Base-by-base conservation (phyloP, 371 early-diverging fungal species). In the Capniomyces stellatus region DNA sequence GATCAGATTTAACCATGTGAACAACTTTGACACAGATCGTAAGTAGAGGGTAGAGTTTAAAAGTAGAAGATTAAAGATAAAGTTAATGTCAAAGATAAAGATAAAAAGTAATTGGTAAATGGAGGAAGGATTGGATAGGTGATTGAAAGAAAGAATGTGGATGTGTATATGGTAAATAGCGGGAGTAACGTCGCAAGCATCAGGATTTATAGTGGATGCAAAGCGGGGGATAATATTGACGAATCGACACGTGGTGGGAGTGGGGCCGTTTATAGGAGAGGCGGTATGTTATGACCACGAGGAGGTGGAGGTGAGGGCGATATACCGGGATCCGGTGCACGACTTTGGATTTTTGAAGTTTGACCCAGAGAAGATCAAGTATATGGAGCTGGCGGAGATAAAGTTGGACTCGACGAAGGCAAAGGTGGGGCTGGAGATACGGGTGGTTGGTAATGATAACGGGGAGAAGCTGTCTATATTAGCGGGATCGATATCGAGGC, bases 191-290 rank as follows among this genome's bases (percentile, higher is more conserved):
- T n/a, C n/a, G n/a, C n/a, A n/a, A n/a, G 92, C 96, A 0, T 82
- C 95, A 8, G 96, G 96, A 12, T 94, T 94, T 63, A 81, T 96
- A 12, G 93, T 96, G 0, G 94, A 96, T 59, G 85, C 83, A 3
- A 57, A 76, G 55, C 73, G 72, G 1, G 96, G 92, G 13, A 74
- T 93, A 35, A 86, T 93, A 46, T 74, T 93, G 29, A 83, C 95
- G 6, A 94, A 94, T 65, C 74, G 93, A 13, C 95, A 94, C 57
- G 92, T 93, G 22, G 88, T 86, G 15, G 83, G 86, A 50, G 78
- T 89, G 1, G 94, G 88, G 12, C 96, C 95, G 2, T 82, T 89
- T 58, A 82, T 88, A 0, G 92, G 87, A 22, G 82, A 80, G 63
- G 84, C 88, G 4, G 73, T 91, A 43, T 89, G 84, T 55, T 81